A percentile compares a stretch with the other conserved stretches of the same genome.
Conservation (phyloP, 306 rosid species). For the Canavalia ensiformis region DNA sequence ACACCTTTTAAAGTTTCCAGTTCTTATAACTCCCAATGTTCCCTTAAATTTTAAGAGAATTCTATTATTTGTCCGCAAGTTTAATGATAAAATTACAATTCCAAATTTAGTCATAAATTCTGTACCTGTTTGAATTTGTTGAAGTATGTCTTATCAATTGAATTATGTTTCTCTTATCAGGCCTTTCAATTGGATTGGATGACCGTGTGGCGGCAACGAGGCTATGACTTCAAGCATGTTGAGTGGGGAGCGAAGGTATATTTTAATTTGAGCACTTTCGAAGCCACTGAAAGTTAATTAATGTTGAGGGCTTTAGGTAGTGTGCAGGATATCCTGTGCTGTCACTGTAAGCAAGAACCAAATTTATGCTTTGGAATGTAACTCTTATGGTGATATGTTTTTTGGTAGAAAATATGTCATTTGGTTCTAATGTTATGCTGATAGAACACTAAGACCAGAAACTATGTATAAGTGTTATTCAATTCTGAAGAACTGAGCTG, state of each 20-base stretch:
- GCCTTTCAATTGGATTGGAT: conserved; percentile 73
- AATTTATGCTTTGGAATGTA: conserved; percentile 21
- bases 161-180: conserved; percentile 50
- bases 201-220: conserved; percentile 64
- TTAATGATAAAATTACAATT: conserved; percentile 27
- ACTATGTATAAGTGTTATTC: neutral
- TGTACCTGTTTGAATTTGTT: conserved; percentile 6
- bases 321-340: neutral
- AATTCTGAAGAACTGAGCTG: neutral
- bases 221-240: conserved; percentile 81
- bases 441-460: conserved; percentile 15
- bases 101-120: neutral
- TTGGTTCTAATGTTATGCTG: conserved; percentile 21
- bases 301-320: conserved; percentile 16
- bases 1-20: neutral
- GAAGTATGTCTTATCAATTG: conserved; percentile 21
- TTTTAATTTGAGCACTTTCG: conserved; percentile 23
- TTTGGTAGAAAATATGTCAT: neutral
- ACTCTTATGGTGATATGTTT: neutral
- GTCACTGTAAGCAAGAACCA: conserved; percentile 11
- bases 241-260: conserved; percentile 92
- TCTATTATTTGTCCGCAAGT: neutral
- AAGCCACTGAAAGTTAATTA: conserved; percentile 9
- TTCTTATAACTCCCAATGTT: neutral
- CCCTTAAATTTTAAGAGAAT: conserved; percentile 14